phyloP scores from a whole-genome alignment of 2,329 filamentous ascomycete genomes.

The Berkeleyomyces rouxiae region DNA sequence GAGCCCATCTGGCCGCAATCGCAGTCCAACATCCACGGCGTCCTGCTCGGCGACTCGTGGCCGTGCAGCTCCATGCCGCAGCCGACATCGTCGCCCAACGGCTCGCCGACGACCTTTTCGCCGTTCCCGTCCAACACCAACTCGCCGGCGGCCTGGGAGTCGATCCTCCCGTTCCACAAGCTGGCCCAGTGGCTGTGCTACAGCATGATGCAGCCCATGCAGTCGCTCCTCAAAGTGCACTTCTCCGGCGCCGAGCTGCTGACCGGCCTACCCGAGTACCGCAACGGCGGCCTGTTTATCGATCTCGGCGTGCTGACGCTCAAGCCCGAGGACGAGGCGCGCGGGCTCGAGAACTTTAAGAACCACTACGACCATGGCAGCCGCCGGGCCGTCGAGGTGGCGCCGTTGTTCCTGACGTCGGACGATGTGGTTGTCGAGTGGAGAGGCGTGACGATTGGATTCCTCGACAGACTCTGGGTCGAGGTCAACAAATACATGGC shows the following conservation, averaged over 20 bases:
- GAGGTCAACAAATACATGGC: conserved; percentile 48
- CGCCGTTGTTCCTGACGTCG: conserved; percentile 40
- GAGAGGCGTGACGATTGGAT: conserved; percentile 45
- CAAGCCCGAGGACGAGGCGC: conserved; percentile 50
- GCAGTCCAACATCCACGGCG: conserved; percentile 71
- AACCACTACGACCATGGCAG: conserved; percentile 57
- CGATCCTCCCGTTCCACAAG: conserved; percentile 82
- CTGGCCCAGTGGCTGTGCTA: conserved; percentile 90
- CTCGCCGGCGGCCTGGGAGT: conserved; percentile 49
- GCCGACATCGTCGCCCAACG: conserved; percentile 20
- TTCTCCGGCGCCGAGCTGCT: conserved; percentile 68
- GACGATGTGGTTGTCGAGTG: conserved; percentile 49
- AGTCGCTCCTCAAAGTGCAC: conserved; percentile 59
- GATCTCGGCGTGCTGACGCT: conserved; percentile 67
- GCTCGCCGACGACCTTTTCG: conserved; percentile 33
- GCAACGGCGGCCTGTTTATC: conserved; percentile 78
- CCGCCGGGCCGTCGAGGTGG: conserved; percentile 39
- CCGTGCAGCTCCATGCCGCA: conserved; percentile 68
- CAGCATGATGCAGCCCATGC: conserved; percentile 84
- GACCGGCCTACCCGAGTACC: conserved; percentile 80
- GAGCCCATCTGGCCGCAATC: conserved; percentile 77
- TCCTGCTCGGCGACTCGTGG: conserved; percentile 88
- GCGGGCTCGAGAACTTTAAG: conserved; percentile 46
- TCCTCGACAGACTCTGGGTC: conserved; percentile 36
- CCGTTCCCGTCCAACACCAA: conserved; percentile 27